Base-by-base conservation (phyloP, 2,329 filamentous ascomycete genomes). In the Nemania sp. region DNA sequence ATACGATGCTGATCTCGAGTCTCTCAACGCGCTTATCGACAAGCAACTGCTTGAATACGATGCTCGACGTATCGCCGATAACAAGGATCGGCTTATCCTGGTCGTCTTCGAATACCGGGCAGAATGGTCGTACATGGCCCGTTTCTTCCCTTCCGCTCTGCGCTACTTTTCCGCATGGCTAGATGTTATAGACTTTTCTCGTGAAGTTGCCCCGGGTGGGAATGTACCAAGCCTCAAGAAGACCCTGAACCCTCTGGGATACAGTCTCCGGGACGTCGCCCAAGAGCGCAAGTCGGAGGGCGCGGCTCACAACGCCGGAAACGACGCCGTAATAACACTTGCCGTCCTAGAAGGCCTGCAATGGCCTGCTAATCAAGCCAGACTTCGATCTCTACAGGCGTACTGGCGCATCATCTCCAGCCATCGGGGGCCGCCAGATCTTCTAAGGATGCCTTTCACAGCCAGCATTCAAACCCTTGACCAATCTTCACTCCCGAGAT, bases 221-320 rank as follows among this genome's bases (percentile, higher is more conserved):
- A 57, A 57, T 51, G 54, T 57, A 57, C 54, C 54, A 57, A 57
- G 54, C 54, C 46, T 57, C 29, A 57, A 57, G 46, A 57, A 51
- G 50, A 57, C 47, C 39, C 47, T 45, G 37, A 51, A 50, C 39
- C 52, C 54, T 29, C 21, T 57, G 37, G 47, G 47, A 51, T 51
- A 50, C 29, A 51, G 47, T 50, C 54, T 57, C 45, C 29, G 37
- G 46, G 54, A 57, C 39, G 39, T 45, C 29, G 50, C 39, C 46
- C 46, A 37, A 45, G 54, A 57, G 50, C 46, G 54, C 46, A 57
- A 57, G 13, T 51, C 54, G 46, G 46, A 57, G 39, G 39, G 54
- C 46, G 54, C 54, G 47, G 54, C 54, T 51, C 54, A 57, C 47
- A 57, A 57, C 51, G 47, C 54, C 47, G 46, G 54, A 51, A 57